phyloP scores from a whole-genome alignment of 371 early-diverging fungal genomes.

The Saksenaea vasiformis region DNA sequence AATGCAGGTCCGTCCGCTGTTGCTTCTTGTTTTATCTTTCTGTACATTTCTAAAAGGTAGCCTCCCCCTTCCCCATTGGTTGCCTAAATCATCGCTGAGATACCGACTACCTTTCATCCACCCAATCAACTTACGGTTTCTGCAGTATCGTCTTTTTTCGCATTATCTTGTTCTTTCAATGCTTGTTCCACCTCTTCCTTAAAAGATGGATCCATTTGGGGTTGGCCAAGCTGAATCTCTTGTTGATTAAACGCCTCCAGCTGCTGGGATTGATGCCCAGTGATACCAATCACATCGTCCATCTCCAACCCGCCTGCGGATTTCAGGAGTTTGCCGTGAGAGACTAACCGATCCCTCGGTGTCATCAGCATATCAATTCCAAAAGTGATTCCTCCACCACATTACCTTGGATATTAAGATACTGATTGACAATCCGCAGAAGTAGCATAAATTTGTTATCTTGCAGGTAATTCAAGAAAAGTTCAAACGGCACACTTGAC shows the following conservation, averaged over 20 bases:
- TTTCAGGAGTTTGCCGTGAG: constrained; percentile 27
- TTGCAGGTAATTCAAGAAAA: constrained; percentile 92
- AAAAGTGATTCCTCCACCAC: background rate
- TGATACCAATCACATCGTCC: constrained; percentile 75
- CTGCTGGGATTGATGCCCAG: constrained; percentile 76
- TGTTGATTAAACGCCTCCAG: constrained; percentile 80
- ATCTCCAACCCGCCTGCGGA: constrained; percentile 35
- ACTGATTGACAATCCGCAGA: constrained; percentile 93
- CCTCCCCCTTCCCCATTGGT: constrained; percentile 21
- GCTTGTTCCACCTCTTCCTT: constrained; percentile 45
- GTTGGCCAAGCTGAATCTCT: constrained; percentile 37
- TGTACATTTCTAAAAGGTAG: constrained; percentile 46
- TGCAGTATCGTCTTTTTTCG: constrained; percentile 16
- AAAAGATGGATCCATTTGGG: constrained; percentile 38
- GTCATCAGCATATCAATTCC: background rate
- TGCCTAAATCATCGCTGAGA: background rate
- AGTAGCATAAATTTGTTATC: constrained; percentile 88
- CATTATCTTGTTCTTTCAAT: constrained; percentile 32
- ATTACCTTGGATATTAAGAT: constrained; percentile 85
- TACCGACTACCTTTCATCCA: background rate
- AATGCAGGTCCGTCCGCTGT: constrained; percentile 43
- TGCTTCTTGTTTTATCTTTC: constrained; percentile 36
- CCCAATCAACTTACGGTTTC: constrained; percentile 1
- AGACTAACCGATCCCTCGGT: constrained; percentile 11
- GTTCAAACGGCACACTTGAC: constrained; percentile 90